phyloP scores from a whole-genome alignment of 441 rosid species.

The Geranium incanum region DNA sequence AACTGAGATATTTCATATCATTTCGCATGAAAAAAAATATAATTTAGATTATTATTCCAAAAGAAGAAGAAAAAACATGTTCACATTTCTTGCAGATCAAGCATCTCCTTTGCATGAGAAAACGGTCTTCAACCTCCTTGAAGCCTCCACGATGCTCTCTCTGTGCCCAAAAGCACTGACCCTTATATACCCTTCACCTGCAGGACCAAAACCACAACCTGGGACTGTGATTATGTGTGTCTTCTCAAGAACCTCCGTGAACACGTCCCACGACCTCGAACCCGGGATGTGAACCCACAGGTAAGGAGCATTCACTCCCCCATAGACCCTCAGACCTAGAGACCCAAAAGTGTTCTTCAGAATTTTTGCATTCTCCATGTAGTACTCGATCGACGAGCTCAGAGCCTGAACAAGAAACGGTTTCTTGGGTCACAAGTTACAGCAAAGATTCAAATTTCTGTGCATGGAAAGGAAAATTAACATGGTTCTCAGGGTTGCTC shows the following conservation, averaged over 20 bases:
- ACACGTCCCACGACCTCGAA: conserved; percentile 90
- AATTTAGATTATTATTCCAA: too few relatives aligned
- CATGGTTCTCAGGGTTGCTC: not conserved
- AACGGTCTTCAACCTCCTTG: conserved; percentile 61
- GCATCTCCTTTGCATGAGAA: not conserved
- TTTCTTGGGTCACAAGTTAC: not conserved
- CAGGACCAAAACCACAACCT: conserved; percentile 95
- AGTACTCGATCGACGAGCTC: conserved; percentile 75
- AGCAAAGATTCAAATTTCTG: not conserved
- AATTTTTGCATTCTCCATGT: conserved; percentile 78
- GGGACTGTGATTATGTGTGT: conserved; percentile 91
- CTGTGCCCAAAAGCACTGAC: conserved; percentile 96
- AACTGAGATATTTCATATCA: too few relatives aligned
- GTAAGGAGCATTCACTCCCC: conserved; percentile 82
- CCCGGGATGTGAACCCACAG: conserved; percentile 97
- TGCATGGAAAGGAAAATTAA: not conserved
- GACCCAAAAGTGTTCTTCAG: conserved; percentile 71
- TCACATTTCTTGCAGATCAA: not conserved
- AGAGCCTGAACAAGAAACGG: conserved; percentile 49
- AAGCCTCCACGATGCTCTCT: conserved; percentile 75
- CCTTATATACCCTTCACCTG: conserved; percentile 84
- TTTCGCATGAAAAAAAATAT: too few relatives aligned
- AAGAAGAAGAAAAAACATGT: too few relatives aligned
- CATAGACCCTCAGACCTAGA: conserved; percentile 72
- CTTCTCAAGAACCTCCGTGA: conserved; percentile 80